Conservation (phyloP, 2,329 filamentous ascomycete species). For the Verticillium zaregamsianum region DNA sequence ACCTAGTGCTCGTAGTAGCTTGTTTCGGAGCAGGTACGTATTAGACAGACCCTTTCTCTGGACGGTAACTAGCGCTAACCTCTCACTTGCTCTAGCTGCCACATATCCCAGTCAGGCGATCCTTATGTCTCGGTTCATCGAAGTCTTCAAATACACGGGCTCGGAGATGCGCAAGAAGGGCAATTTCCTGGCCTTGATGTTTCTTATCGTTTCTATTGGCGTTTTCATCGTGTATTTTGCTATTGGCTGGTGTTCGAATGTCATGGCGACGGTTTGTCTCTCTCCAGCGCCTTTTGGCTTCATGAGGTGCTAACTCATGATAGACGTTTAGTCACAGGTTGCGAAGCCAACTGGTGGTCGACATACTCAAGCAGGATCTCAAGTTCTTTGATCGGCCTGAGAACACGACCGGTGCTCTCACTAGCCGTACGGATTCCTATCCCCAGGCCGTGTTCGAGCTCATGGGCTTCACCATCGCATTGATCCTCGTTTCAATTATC, state of each 20-base stretch:
- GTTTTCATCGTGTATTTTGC: conserved; percentile 16
- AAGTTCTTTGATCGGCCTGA: conserved; percentile 28
- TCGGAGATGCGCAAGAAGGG: conserved; percentile 18
- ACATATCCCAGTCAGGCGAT: conserved; percentile 38
- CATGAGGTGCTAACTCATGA: not conserved
- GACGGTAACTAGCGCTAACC: too few relatives aligned
- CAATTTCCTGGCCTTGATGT: conserved; percentile 32
- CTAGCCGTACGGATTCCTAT: conserved; percentile 22
- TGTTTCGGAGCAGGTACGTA: too few relatives aligned
- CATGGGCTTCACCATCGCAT: conserved; percentile 34
- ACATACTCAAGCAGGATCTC: conserved; percentile 34
- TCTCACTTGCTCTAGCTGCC: conserved; percentile 17
- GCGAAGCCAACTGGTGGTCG: conserved; percentile 20
- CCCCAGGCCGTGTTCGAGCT: conserved; percentile 40
- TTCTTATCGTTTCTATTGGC: conserved; percentile 20
- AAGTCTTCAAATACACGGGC: conserved; percentile 17
- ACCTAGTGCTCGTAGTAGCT: too few relatives aligned
- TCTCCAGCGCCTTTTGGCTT: too few relatives aligned
- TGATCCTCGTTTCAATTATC: conserved; percentile 35
- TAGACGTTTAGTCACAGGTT: conserved; percentile 14
- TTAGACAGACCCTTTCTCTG: too few relatives aligned
- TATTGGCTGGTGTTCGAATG: conserved; percentile 14
- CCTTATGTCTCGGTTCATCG: conserved; percentile 32
- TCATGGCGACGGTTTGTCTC: conserved; percentile 12
- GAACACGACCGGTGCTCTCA: conserved; percentile 28